phyloP scores from a whole-genome alignment of 2,329 filamentous ascomycete species.

The Talaromyces piceae region DNA sequence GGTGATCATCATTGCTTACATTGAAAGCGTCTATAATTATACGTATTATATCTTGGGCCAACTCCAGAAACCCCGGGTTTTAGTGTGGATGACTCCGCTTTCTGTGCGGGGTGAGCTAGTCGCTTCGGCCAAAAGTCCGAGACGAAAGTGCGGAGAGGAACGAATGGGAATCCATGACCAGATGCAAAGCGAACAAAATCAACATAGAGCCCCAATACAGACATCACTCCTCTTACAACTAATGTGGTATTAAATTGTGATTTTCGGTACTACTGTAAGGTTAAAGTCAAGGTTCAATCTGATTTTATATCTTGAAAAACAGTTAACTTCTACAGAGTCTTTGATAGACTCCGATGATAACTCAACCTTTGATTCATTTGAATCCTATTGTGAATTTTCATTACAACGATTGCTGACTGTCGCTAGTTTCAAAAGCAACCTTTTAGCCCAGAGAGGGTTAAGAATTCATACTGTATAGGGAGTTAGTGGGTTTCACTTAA shows the following conservation, averaged over 20 bases:
- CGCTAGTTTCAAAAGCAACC: neutral
- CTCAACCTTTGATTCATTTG: no score
- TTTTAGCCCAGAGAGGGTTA: neutral
- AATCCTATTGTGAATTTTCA: no score
- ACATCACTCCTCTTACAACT: no score
- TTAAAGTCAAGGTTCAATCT: no score
- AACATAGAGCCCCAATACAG: neutral
- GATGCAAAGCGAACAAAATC: neutral
- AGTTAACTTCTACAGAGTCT: no score
- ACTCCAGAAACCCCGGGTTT: neutral
- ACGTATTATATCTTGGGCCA: neutral
- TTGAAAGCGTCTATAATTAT: neutral
- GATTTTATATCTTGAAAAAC: no score
- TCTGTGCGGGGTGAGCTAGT: no score
- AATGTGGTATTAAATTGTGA: no score
- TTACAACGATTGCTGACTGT: neutral
- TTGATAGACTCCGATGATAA: no score
- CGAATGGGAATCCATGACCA: neutral
- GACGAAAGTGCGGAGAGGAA: neutral
- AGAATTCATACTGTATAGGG: neutral
- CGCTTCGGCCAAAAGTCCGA: neutral
- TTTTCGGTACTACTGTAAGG: no score
- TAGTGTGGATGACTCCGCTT: neutral
- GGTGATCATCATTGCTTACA: neutral
- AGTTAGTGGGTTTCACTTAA: neutral